Evolutionary conservation across 805 yeast species (phyloP), one percentile per base, ranked within the genome.

Genomic region (Candida railenensis): DNA sequence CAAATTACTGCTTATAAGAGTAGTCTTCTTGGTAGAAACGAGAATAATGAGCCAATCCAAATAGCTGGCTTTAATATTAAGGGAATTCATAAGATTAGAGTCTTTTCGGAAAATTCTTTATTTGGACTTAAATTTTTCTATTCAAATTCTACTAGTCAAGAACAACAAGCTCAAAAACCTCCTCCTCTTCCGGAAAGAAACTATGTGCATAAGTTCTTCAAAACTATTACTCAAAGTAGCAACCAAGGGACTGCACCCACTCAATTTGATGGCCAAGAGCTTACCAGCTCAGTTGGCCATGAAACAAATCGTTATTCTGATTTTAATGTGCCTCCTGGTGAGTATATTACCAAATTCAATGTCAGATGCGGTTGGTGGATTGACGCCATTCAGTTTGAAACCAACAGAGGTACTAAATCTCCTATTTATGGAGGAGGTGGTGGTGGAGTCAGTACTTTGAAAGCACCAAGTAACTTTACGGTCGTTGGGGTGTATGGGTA

Each of bases 321-420:
- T 48, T 77, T 85, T 48, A 61, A 58, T 1, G 55, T 90, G n/a
- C 67, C 69, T 2, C 62, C 61, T 0, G 87, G 82, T 40, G 96
- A 92, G 59, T 48, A 53, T 8, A 68, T 92, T 5, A 61, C 72
- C 2, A 85, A 84, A 21, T 68, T 91, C 45, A 73, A 76, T 37
- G 67, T 89, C 40, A 74, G 96, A 52, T 73, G 81, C 37, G 98
- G 98, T 9, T 82, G 75, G 1, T 94, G 98, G 97, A 72, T 94
- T 3, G 98, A 94, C 70, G 96, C 85, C 1, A 69, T 89, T 19
- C 94, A 87, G 59, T 68, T 94, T 30, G 72, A 82, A 16, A 87
- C 96, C 2, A 70, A 67, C 47, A 59, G 59, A 3, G 86, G 85
- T 1, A 71, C 82, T 49, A 55, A 69, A 1, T 78, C 85, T 34